Conservation (phyloP, 2,329 filamentous ascomycete genomes). For the Penicillium decumbens region DNA sequence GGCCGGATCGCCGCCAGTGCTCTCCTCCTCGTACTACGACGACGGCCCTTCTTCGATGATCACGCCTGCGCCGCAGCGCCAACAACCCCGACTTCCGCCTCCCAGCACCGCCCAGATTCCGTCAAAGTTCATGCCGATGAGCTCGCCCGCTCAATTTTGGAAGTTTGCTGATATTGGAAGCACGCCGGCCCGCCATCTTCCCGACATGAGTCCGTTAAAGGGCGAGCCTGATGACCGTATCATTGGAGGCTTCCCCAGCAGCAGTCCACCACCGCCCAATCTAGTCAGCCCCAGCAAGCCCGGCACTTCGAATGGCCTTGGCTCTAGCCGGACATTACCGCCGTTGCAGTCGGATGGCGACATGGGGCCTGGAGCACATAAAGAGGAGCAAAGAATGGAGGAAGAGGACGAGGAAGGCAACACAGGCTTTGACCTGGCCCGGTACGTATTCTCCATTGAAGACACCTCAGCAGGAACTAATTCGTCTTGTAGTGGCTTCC, state of each 20-base stretch:
- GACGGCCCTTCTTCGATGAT: slow-evolving; percentile 46
- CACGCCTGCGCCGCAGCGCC: slow-evolving; percentile 47
- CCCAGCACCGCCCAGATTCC: slow-evolving; percentile 48
- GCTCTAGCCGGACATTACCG: slow-evolving; percentile 27
- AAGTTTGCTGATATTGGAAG: slow-evolving; percentile 46
- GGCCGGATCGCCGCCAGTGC: slow-evolving; percentile 43
- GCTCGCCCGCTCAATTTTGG: slow-evolving; percentile 50
- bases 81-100: slow-evolving; percentile 46
- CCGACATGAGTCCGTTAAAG: slow-evolving; percentile 47
- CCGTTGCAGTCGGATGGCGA: slow-evolving; percentile 34
- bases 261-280: slow-evolving; percentile 47
- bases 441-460: slow-evolving; percentile 28
- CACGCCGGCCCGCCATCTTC: slow-evolving; percentile 41
- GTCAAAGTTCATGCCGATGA: slow-evolving; percentile 51
- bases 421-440: slow-evolving; percentile 45
- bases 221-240: slow-evolving; percentile 35
- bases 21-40: slow-evolving; percentile 48
- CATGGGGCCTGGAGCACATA: slow-evolving; percentile 13
- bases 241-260: slow-evolving; percentile 42
- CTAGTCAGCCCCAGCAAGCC: slow-evolving; percentile 44
- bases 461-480: slow-evolving; percentile 4
- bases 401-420: slow-evolving; percentile 40
- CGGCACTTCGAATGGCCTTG: slow-evolving; percentile 31
- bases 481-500: slow-evolving; percentile 39
- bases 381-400: slow-evolving; percentile 20